Evolutionary conservation across 78 protist species (phyloP).

Genomic region (Thecamonas trahens): DNA sequence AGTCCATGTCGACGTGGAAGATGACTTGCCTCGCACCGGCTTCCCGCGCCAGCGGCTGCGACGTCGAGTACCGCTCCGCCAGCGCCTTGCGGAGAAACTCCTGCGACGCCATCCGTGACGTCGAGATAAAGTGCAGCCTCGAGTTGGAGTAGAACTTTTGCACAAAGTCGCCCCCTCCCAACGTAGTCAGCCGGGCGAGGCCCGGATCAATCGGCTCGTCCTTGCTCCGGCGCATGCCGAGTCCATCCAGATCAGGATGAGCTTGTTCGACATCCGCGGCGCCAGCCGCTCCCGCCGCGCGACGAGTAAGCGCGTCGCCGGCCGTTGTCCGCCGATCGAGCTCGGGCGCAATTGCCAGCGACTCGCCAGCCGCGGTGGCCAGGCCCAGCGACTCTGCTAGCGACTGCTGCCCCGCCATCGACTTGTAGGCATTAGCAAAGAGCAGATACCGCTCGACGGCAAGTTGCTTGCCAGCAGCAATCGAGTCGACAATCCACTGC

Average conservation of each 20-base stretch:
- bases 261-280: neutral
- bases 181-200: neutral
- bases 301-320: neutral
- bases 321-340: too few species aligned
- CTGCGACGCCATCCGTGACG: neutral
- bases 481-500: neutral
- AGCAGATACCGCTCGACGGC: neutral
- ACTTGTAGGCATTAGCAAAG: neutral
- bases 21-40: neutral
- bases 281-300: neutral
- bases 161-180: neutral
- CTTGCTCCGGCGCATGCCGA: neutral
- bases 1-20: slow-evolving; percentile 23
- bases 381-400: neutral
- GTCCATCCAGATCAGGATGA: neutral
- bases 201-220: neutral
- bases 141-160: neutral
- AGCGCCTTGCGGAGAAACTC: neutral
- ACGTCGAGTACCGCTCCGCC: neutral
- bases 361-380: neutral
- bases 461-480: neutral
- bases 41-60: neutral
- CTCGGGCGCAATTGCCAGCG: too few species aligned
- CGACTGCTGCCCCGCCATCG: neutral
- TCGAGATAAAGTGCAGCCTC: neutral